A percentile compares a stretch with the other conserved stretches of the same genome.
These are phyloP conservation scores for Coleophoma crateriformis DNA, from an alignment of 2,329 filamentous ascomycete genomes.

Conservation along the genomic window DNA sequence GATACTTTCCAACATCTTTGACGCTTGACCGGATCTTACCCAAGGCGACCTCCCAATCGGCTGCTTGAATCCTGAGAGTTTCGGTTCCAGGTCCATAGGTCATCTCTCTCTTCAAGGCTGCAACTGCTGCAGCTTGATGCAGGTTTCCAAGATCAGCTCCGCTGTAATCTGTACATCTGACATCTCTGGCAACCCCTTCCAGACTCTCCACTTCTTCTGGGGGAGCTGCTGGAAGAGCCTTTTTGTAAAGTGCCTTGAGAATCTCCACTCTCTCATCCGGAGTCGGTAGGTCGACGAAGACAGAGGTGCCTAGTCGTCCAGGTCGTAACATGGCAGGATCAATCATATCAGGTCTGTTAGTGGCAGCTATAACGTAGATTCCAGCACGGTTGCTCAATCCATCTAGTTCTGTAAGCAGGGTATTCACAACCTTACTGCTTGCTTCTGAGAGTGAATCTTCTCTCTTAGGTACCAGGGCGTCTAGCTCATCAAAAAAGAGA, in stretches of 20 bases:
- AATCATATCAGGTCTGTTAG: constrained; percentile 94
- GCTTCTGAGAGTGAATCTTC: constrained; percentile 77
- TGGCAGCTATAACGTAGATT: constrained; percentile 92
- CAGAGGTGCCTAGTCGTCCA: constrained; percentile 78
- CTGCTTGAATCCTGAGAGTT: constrained; percentile 18
- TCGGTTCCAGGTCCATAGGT: constrained; percentile 4
- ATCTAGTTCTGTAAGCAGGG: constrained; percentile 88
- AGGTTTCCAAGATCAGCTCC: constrained; percentile 59
- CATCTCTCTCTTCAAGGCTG: constrained; percentile 26
- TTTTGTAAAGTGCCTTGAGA: constrained; percentile 59
- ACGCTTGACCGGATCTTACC: constrained; percentile 26
- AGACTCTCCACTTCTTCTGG: constrained; percentile 49
- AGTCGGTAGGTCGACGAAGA: constrained; percentile 84
- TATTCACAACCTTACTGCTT: constrained; percentile 87
- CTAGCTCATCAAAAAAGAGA: constrained; percentile 96
- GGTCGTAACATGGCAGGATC: constrained; percentile 92
- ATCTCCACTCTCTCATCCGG: constrained; percentile 80
- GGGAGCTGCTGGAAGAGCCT: constrained; percentile 43
- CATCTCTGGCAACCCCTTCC: constrained; percentile 58
- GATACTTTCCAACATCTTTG: constrained; percentile 28
- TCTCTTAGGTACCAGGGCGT: constrained; percentile 82
- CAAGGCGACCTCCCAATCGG: constrained; percentile 27
- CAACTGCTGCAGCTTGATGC: constrained; percentile 27
- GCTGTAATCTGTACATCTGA: constrained; percentile 70
- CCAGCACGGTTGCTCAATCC: constrained; percentile 74